Base-by-base conservation (phyloP, 129 eudicot genomes). In the Flaveria linearis region DNA sequence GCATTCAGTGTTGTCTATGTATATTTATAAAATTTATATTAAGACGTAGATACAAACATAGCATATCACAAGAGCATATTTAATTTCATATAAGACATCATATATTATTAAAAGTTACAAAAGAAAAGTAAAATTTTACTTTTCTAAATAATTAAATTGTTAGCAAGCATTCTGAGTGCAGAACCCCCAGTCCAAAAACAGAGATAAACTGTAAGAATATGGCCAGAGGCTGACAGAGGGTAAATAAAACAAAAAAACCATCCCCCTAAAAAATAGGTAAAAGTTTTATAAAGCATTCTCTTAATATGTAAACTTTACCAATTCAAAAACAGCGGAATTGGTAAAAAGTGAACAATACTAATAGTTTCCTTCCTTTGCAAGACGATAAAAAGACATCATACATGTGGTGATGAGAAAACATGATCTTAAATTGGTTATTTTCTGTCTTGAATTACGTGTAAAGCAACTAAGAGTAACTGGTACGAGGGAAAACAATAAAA, bases 151-250 rank as follows among this genome's bases (percentile, higher is more conserved):
- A 45, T 2, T 45, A 45, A 45, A 45, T 8, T 45, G 50, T 43
- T 43, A 43, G 50, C 70, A 77, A 76, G 60, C 58, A 28, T 50
- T n/a, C 51, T 69, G 82, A 58, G 28, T 45, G 82, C 69, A 69
- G 41, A 53, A 46, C 75, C 57, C 75, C 69, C 45, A 55, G 58
- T 22, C 70, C 43, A 39, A 23, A 52, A 77, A 77, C 75, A 68
- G 75, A 67, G 72, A 28, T 22, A 64, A 42, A 77, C 70, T 78
- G 83, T 79, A 79, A 72, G 50, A 72, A 72, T 50, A 71, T 28
- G 71, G 71, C 57, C 65, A 47, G 76, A 70, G 58, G 58, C 74
- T 67, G 68, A 72, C 82, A 63, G 14, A 33, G 30, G 23, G 53
- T 62, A 20, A 64, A 60, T 30, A 71, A 43, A 79, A 53, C 64